Base-by-base conservation (phyloP, 2,329 filamentous ascomycete species). In the Tolypocladium nubicola region DNA sequence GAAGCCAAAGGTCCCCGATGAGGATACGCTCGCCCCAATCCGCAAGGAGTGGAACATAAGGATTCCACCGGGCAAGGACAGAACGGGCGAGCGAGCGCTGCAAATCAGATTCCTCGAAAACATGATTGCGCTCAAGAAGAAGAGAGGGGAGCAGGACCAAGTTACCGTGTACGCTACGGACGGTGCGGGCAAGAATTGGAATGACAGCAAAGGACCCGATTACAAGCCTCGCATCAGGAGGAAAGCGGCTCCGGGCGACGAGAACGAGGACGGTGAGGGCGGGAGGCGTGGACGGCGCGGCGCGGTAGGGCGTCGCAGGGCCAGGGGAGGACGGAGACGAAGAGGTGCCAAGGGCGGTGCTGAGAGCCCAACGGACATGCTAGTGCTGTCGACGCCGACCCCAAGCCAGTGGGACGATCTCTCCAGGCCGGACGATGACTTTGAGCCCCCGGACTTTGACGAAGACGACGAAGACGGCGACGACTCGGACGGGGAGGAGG, bases 101-200 rank as follows among this genome's bases (percentile, higher is more conserved):
- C 76, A 79, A 62, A 76, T 76, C 6, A 69, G 77, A 10, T 90
- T 90, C 65, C 71, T 90, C 1, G 82, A 87, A 63, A 81, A 82
- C 35, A 66, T 91, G 30, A 86, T 86, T 62, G 77, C 79, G 14
- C 70, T 87, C 55, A 90, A 90, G 69, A 78, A 77, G 53, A 76
- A 77, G 35, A 83, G 78, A 62, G 85, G 85, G 9, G 85, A 90
- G 68, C 76, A 69, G 21, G 87, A 90, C 65, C 72, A 81, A 19
- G 84, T 89, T 33, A 87, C 85, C 0, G 76, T 86, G 5, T 79
- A 81, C 66, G 79, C 80, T 7, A 67, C 70, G 33, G 74, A 77
- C 43, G 75, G 74, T 38, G 66, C 68, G 33, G 74, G 73, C 37
- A 73, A 75, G 54, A 63, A 71, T 50, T 74, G 73, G 61, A 66